phyloP scores from a whole-genome alignment of 305 asterid genomes.

The Caryopteris hybrid region DNA sequence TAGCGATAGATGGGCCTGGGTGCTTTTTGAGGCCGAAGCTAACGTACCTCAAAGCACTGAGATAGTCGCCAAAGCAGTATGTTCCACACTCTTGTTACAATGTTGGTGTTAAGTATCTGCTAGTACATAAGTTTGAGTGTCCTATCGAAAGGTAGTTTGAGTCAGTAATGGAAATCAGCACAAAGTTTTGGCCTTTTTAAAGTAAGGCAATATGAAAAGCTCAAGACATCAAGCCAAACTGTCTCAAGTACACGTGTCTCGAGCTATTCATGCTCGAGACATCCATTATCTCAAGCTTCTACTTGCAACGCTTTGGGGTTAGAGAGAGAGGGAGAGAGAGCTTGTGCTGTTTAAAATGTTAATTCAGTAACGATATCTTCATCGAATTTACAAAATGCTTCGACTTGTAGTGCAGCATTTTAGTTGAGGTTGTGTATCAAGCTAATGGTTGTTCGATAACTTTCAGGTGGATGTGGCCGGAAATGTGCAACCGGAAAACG shows the following conservation, averaged over 20 bases:
- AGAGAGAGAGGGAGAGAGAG: too few species aligned
- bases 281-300: too few species aligned
- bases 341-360: too few species aligned
- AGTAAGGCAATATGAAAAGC: not conserved
- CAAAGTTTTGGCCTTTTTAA: not conserved
- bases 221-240: not conserved
- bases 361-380: too few species aligned
- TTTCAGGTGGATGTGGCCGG: constrained; percentile 80
- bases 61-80: constrained; percentile 89
- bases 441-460: not conserved
- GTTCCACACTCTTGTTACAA: constrained; percentile 22
- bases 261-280: too few species aligned
- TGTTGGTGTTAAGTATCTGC: not conserved
- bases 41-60: constrained; percentile 52
- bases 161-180: not conserved
- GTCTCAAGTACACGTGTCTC: not conserved
- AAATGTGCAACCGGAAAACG: constrained; percentile 84
- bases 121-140: not conserved
- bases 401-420: not conserved
- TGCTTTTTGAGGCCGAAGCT: constrained; percentile 78
- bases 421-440: not conserved
- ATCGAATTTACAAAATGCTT: too few species aligned
- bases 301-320: too few species aligned
- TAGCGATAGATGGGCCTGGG: constrained; percentile 99
- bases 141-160: not conserved